Conservation (phyloP, 179 eudicot genomes). For the Monotropa hypopitys region DNA sequence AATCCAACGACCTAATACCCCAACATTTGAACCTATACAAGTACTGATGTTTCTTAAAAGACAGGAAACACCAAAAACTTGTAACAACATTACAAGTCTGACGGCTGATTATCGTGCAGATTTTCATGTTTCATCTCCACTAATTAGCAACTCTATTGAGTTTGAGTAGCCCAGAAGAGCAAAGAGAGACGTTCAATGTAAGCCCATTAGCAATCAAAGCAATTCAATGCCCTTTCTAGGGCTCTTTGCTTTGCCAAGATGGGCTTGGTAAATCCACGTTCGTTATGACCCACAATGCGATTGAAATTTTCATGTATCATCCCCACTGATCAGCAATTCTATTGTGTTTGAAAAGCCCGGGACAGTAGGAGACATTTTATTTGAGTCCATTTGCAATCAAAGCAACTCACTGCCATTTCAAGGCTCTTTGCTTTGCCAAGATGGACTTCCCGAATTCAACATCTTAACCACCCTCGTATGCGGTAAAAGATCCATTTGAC, state of each 20-base stretch:
- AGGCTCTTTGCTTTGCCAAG: slow-evolving; percentile 49
- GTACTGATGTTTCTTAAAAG: neutral
- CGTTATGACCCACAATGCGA: neutral
- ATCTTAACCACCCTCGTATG: neutral
- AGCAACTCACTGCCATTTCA: slow-evolving; percentile 22
- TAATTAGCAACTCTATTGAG: neutral
- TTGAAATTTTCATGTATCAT: slow-evolving; percentile 17
- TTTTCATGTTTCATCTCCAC: neutral
- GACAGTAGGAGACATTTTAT: slow-evolving; percentile 22
- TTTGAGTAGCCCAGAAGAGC: neutral
- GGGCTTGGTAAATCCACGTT: neutral
- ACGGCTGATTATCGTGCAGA: neutral
- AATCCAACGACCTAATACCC: neutral
- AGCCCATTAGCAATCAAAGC: neutral
- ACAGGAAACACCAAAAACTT: neutral
- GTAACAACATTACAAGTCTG: neutral
- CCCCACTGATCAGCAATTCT: slow-evolving; percentile 25
- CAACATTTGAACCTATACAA: too few species aligned
- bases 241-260: neutral
- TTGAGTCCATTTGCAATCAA: slow-evolving; percentile 56
- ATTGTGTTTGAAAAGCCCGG: slow-evolving; percentile 18
- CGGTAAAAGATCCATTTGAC: neutral
- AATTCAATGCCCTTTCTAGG: neutral
- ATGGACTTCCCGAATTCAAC: slow-evolving; percentile 19
- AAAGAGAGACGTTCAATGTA: neutral